Evolutionary conservation across 2,329 filamentous ascomycete genomes (phyloP).

Genomic region (Aspergillaceae sp.): DNA sequence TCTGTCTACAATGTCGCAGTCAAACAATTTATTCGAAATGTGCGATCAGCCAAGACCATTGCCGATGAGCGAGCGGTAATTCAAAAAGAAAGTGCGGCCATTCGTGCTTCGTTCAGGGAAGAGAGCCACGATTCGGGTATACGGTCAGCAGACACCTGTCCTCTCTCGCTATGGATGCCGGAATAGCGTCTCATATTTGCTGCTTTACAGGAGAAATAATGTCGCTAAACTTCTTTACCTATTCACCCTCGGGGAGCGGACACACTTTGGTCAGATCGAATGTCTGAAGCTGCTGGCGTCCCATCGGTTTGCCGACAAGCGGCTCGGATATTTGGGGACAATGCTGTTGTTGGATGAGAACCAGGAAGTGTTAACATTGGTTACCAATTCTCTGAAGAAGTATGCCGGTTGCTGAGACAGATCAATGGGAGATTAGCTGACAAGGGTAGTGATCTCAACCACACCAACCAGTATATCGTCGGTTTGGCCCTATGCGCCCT

Average conservation of each 20-base stretch:
- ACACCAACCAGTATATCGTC: constrained; percentile 97
- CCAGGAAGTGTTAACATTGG: constrained; percentile 91
- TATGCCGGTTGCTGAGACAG: constrained; percentile 36
- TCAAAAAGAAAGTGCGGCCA: constrained; percentile 96
- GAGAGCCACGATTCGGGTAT: constrained; percentile 88
- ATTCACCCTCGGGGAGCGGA: constrained; percentile 93
- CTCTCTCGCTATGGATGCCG: constrained; percentile 2
- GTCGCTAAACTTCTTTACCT: constrained; percentile 97
- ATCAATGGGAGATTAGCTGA: neutral
- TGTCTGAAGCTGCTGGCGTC: constrained; percentile 95
- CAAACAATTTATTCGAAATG: constrained; percentile 99
- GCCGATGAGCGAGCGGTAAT: constrained; percentile 97
- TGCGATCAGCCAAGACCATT: constrained; percentile 96
- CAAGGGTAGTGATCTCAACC: constrained; percentile 69
- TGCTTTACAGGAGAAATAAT: constrained; percentile 73
- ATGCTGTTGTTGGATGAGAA: constrained; percentile 97
- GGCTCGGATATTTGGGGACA: constrained; percentile 87
- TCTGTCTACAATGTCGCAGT: constrained; percentile 47
- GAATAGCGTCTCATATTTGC: constrained; percentile 15
- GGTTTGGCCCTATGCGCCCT: constrained; percentile 92
- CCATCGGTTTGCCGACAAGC: constrained; percentile 94
- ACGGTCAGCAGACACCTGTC: constrained; percentile 51
- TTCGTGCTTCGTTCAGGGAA: constrained; percentile 93
- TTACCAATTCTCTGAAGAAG: constrained; percentile 98
- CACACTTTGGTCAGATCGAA: constrained; percentile 98